Percentiles rank a stretch among this genome's conserved stretches.
These are phyloP conservation scores for Evansstolkia leycettana DNA, from an alignment of 495 filamentous ascomycete genomes.

Conservation along the genomic window DNA sequence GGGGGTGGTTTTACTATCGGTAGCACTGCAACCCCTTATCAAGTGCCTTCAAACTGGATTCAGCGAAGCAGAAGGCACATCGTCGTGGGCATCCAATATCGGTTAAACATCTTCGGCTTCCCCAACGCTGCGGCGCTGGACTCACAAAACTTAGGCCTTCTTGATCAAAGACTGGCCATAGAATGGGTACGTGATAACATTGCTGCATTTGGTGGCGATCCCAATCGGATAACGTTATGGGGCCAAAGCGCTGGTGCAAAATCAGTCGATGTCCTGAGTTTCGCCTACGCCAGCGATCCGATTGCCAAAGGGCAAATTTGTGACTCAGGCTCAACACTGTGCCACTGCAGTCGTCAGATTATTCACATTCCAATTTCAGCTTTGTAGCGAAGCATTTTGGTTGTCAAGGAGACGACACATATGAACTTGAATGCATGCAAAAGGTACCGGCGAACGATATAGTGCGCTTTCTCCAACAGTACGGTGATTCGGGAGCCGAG, in stretches of 20 bases:
- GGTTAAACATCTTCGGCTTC: slow-evolving; percentile 40
- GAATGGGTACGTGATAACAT: slow-evolving; percentile 56
- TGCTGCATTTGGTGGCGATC: slow-evolving; percentile 34
- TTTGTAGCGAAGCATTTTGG: too few relatives aligned
- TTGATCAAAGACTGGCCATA: slow-evolving; percentile 32
- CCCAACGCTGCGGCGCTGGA: slow-evolving; percentile 23
- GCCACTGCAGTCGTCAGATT: too few relatives aligned
- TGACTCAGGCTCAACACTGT: too few relatives aligned
- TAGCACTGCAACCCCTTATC: too few relatives aligned
- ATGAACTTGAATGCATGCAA: too few relatives aligned
- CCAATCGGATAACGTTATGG: slow-evolving; percentile 41
- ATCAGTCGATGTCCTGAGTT: slow-evolving; percentile 40
- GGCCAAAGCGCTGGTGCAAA: slow-evolving; percentile 39
- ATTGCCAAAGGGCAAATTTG: slow-evolving; percentile 35
- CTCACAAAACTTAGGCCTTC: slow-evolving; percentile 26
- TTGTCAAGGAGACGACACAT: too few relatives aligned
- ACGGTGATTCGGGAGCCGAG: too few relatives aligned
- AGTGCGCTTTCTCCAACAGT: too few relatives aligned
- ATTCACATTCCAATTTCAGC: too few relatives aligned
- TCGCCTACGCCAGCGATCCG: slow-evolving; percentile 28
- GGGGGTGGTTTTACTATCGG: too few relatives aligned
- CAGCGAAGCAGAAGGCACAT: slow-evolving; percentile 24
- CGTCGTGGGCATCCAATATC: slow-evolving; percentile 36
- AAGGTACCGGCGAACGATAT: too few relatives aligned
- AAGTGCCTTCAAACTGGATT: too few relatives aligned